phyloP scores from a whole-genome alignment of 2,329 filamentous ascomycete genomes.

The Diaporthe caulivora region DNA sequence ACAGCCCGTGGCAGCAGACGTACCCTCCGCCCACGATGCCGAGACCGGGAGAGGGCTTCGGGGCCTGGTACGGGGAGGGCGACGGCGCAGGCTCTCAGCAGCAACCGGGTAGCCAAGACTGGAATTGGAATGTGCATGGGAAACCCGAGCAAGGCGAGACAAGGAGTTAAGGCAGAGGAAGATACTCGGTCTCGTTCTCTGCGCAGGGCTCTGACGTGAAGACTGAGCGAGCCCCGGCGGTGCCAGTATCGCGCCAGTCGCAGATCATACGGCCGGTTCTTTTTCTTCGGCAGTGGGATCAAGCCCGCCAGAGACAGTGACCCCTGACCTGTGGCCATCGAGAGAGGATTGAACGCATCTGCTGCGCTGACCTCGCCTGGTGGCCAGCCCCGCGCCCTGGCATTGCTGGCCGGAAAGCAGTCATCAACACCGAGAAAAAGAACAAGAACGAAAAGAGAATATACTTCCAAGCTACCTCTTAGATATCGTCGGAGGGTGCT shows the following conservation, averaged over 20 bases:
- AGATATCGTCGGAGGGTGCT: neutral
- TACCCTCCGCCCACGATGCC: slow-evolving; percentile 21
- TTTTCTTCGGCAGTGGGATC: neutral
- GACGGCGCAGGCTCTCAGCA: slow-evolving; percentile 10
- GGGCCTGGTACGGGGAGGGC: slow-evolving; percentile 33
- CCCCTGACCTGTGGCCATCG: neutral
- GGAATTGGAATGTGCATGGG: slow-evolving; percentile 21
- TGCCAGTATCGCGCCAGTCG: slow-evolving; percentile 1
- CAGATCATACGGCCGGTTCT: neutral
- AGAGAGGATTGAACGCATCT: slow-evolving; percentile 11
- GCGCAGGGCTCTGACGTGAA: neutral
- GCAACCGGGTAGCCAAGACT: neutral
- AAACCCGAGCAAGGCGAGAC: slow-evolving; percentile 17
- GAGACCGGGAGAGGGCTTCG: slow-evolving; percentile 33
- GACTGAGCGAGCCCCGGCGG: neutral
- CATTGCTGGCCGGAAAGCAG: neutral
- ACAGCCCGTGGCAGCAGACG: slow-evolving; percentile 28
- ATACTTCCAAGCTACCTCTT: slow-evolving; percentile 1
- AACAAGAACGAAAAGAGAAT: neutral
- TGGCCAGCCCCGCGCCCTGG: neutral
- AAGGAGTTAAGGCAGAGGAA: neutral
- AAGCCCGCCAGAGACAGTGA: neutral
- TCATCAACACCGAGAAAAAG: neutral
- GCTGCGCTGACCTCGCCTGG: slow-evolving; percentile 9
- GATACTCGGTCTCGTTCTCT: neutral